Evolutionary conservation across 768 basidiomycete genomes (phyloP), one percentile per base, ranked within the genome.

Genomic region (Termitomyces sp.): DNA sequence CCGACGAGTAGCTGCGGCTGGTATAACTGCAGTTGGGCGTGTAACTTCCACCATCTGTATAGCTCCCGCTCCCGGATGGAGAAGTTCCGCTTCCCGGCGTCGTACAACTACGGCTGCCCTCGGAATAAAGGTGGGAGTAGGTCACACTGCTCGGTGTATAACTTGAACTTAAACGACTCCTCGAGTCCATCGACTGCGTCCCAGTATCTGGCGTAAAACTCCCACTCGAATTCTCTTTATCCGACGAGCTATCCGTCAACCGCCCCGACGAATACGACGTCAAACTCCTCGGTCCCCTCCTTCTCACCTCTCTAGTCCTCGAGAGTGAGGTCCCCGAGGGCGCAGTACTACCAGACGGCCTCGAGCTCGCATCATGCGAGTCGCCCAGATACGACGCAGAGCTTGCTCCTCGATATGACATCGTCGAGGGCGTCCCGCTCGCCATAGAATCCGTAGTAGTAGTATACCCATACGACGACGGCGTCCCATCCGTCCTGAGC

Each of bases 331-430:
- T 72, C 1, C 76, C 72, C 1, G 86, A 83, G 4, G 85, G 78
- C 0, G 85, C 81, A 0, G 77, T 74, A 0, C 77, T n/a, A 22
- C 49, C 33, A 33, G 41, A 42, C 48, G 48, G 33, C 16, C 34
- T 37, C 4, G 74, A 65, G 7, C 67, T 67, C 0, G 73, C 73
- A 42, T 68, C 79, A 53, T 81, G 81, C 7, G 84, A 84, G 61
- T 84, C 82, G 1, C 82, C 81, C 7, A 85, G 70, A 55, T 81
- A 78, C 1, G 86, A 87, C 1, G 78, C 78, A 15, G 83, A 82
- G 20, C 79, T 76, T 9, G 81, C 77, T 12, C 82, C 72, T 7
- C 81, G 71, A 54, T 78, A 80, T 0, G 83, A 82, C 34, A 84
- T 65, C 3, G 82, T 80, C 0, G 85, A 84, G 0, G 82, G 66